phyloP scores from a whole-genome alignment of 257 asterid genomes.

The Echium plantagineum region DNA sequence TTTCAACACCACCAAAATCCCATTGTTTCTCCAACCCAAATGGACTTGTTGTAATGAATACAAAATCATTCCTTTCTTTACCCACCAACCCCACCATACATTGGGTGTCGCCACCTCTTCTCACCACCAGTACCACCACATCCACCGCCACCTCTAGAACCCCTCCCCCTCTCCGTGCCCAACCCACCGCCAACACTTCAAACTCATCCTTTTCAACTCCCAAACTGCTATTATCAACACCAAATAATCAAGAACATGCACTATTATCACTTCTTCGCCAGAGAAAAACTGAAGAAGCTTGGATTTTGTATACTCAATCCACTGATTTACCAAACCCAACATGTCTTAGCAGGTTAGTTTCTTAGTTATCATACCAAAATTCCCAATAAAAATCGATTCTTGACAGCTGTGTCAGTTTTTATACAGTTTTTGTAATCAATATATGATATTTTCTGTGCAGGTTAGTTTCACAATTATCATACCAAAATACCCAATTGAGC shows the following conservation, averaged over 20 bases:
- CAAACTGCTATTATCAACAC: slow-evolving; percentile 10
- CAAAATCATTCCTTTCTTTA: slow-evolving; percentile 14
- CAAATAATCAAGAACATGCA: slow-evolving; percentile 33
- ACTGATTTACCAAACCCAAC: slow-evolving; percentile 57
- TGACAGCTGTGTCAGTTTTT: too few relatives aligned
- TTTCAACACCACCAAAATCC: too few relatives aligned
- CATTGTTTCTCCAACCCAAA: slow-evolving; percentile 13
- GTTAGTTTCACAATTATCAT: slow-evolving; percentile 64
- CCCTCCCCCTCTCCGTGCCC: slow-evolving; percentile 24
- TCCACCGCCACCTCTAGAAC: slow-evolving; percentile 19
- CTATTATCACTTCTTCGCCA: slow-evolving; percentile 67
- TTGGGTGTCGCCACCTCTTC: slow-evolving; percentile 27
- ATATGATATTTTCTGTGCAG: slow-evolving; percentile 30
- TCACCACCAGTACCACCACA: slow-evolving; percentile 17
- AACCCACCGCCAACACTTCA: slow-evolving; percentile 27
- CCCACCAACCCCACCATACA: slow-evolving; percentile 28
- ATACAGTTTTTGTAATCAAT: too few relatives aligned
- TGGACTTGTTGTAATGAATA: slow-evolving; percentile 55
- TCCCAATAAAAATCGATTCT: slow-evolving; percentile 15
- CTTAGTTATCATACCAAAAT: slow-evolving; percentile 66
- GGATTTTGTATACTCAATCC: slow-evolving; percentile 49
- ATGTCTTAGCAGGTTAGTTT: slow-evolving; percentile 85
- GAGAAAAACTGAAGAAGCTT: slow-evolving; percentile 77
- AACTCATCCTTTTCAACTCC: background rate
- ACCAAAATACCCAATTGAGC: slow-evolving; percentile 50